Percentiles rank a stretch among this genome's conserved stretches.
Conservation (phyloP, 2,329 filamentous ascomycete genomes). For the Aspergillus niger region DNA sequence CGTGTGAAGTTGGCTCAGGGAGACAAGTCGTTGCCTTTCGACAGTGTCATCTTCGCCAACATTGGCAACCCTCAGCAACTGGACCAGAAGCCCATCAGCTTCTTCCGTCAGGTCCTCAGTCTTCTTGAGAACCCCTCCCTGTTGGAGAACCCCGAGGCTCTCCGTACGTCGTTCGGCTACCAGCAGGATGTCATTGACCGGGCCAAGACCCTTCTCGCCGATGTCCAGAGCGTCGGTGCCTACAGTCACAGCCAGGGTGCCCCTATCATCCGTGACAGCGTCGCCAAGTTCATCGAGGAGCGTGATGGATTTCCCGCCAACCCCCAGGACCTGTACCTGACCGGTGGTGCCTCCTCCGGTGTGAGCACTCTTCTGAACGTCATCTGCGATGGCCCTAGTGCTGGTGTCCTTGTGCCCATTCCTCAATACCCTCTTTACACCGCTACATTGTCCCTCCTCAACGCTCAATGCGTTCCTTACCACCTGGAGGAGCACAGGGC, state of each 20-base stretch:
- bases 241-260: constrained; percentile 94
- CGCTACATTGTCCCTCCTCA: constrained; percentile 80
- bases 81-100: constrained; percentile 98
- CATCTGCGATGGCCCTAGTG: constrained; percentile 75
- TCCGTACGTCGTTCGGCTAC: constrained; percentile 77
- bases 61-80: constrained; percentile 99
- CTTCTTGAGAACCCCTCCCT: constrained; percentile 86
- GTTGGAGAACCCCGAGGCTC: constrained; percentile 78
- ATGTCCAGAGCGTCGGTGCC: constrained; percentile 88
- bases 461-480: constrained; percentile 89
- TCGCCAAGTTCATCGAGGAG: constrained; percentile 89
- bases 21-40: constrained; percentile 70
- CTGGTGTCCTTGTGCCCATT: constrained; percentile 89
- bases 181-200: constrained; percentile 85
- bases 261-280: constrained; percentile 80
- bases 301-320: constrained; percentile 87
- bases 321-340: constrained; percentile 82
- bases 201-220: constrained; percentile 75
- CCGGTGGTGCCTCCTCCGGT: constrained; percentile 86
- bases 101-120: constrained; percentile 96
- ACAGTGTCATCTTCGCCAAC: constrained; percentile 92
- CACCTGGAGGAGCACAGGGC: constrained; percentile 81
- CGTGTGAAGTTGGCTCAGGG: constrained; percentile 66
- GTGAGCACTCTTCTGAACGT: constrained; percentile 92
- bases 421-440: constrained; percentile 98